These are phyloP conservation scores for Xylaria polymorpha DNA, from an alignment of 2,329 filamentous ascomycete genomes.

Conservation along the genomic window DNA sequence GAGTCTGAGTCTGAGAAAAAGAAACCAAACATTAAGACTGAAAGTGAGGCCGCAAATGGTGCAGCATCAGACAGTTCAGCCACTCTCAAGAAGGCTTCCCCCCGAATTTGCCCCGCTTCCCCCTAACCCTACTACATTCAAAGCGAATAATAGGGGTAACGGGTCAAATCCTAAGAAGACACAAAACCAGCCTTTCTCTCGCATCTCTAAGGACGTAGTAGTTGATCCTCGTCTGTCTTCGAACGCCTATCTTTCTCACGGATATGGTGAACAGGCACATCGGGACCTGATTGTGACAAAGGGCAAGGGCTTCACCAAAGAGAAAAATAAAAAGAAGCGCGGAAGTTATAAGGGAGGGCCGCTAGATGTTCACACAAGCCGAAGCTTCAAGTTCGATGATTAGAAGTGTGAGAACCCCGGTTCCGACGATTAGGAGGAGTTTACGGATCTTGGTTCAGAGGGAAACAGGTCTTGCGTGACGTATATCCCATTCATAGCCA, in stretches of 20 bases:
- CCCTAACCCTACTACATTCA: slow-evolving; percentile 60
- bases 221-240: slow-evolving; percentile 77
- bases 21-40: slow-evolving; percentile 45
- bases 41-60: slow-evolving; percentile 44
- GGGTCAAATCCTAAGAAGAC: slow-evolving; percentile 58
- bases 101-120: slow-evolving; percentile 66
- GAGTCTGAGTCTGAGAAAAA: slow-evolving; percentile 54
- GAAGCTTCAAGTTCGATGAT: slow-evolving; percentile 95
- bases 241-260: slow-evolving; percentile 85
- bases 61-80: slow-evolving; percentile 56
- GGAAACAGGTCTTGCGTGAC: slow-evolving; percentile 1
- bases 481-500: slow-evolving; percentile 2
- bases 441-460: slow-evolving; percentile 4
- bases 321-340: slow-evolving; percentile 98
- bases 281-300: slow-evolving; percentile 89
- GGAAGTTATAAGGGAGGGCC: slow-evolving; percentile 89
- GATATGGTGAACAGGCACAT: slow-evolving; percentile 89
- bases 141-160: slow-evolving; percentile 54
- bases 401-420: slow-evolving; percentile 57
- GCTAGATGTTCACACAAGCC: slow-evolving; percentile 84
- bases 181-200: slow-evolving; percentile 78
- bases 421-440: slow-evolving; percentile 29
- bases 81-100: slow-evolving; percentile 64
- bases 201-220: slow-evolving; percentile 74
- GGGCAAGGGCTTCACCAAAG: slow-evolving; percentile 98